These are phyloP conservation scores for Psilocybe mexicana DNA, from an alignment of 1,284 basidiomycete species.

Conservation along the genomic window DNA sequence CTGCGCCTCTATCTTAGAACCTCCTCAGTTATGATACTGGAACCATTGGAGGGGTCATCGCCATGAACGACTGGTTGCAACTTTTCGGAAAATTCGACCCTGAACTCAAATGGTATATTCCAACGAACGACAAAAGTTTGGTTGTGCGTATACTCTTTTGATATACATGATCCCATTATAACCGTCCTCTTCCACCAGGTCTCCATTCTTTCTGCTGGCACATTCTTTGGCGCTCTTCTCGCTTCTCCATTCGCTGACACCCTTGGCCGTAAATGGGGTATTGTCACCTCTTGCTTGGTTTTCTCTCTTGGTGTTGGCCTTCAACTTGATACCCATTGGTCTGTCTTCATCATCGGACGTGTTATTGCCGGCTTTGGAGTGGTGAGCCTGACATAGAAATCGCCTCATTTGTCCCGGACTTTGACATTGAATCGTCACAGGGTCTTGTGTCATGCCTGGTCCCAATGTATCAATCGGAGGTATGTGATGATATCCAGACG, in stretches of 20 bases:
- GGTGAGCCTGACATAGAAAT: constrained; percentile 6
- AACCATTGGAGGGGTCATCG: constrained; percentile 36
- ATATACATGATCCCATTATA: constrained; percentile 28
- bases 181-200: constrained; percentile 28
- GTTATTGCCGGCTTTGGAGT: constrained; percentile 35
- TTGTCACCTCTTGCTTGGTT: constrained; percentile 30
- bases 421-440: constrained; percentile 26
- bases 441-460: constrained; percentile 58
- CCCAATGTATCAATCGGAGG: constrained; percentile 66
- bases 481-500: background rate
- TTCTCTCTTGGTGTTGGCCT: constrained; percentile 34
- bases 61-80: constrained; percentile 32
- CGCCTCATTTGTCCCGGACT: background rate
- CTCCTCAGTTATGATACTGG: constrained; percentile 32
- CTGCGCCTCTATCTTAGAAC: background rate
- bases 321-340: constrained; percentile 31
- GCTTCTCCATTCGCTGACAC: constrained; percentile 32
- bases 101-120: constrained; percentile 22
- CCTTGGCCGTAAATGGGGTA: constrained; percentile 33
- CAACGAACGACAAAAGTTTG: constrained; percentile 32
- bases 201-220: constrained; percentile 61
- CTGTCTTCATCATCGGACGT: constrained; percentile 30
- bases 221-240: constrained; percentile 52
- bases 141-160: constrained; percentile 27
- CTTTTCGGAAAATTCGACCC: constrained; percentile 28